Evolutionary conservation across 2,329 filamentous ascomycete species (phyloP).

Genomic region (Colletotrichum simmondsii): DNA sequence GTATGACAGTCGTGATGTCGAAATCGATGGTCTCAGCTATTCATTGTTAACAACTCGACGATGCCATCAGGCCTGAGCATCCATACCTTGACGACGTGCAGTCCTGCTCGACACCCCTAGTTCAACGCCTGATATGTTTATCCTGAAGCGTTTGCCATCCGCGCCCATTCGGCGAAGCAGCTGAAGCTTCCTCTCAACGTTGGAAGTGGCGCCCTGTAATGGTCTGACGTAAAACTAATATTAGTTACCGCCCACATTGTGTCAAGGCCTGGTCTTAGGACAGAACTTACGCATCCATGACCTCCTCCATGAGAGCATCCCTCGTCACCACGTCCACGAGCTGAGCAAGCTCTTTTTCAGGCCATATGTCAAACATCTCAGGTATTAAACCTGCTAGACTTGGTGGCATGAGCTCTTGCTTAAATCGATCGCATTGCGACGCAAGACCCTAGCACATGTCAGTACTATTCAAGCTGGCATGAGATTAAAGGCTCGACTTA

Average conservation of each 20-base stretch:
- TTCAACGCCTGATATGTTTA: slow-evolving; percentile 36
- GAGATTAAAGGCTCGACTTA: slow-evolving; percentile 29
- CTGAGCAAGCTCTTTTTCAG: slow-evolving; percentile 40
- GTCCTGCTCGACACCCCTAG: neutral
- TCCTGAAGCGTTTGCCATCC: slow-evolving; percentile 40
- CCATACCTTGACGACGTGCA: slow-evolving; percentile 30
- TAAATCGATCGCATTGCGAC: slow-evolving; percentile 39
- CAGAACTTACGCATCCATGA: slow-evolving; percentile 36
- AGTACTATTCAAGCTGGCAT: neutral
- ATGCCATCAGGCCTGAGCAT: too few species aligned
- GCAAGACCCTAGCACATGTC: slow-evolving; percentile 41
- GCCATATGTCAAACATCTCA: slow-evolving; percentile 44
- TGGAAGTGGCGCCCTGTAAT: slow-evolving; percentile 18
- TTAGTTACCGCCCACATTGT: neutral
- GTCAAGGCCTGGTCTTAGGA: too few species aligned
- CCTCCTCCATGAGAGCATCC: slow-evolving; percentile 47
- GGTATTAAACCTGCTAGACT: slow-evolving; percentile 30
- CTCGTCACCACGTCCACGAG: slow-evolving; percentile 44
- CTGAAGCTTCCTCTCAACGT: slow-evolving; percentile 32
- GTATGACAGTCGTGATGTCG: slow-evolving; percentile 39
- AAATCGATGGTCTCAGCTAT: slow-evolving; percentile 43
- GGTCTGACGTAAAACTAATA: neutral
- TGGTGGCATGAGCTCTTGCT: slow-evolving; percentile 41
- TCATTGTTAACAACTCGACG: neutral
- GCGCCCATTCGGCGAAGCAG: slow-evolving; percentile 40